Evolutionary conservation across 129 eudicot species (phyloP), one percentile per base, ranked within the genome.

Genomic region (Artemisia tridentata): DNA sequence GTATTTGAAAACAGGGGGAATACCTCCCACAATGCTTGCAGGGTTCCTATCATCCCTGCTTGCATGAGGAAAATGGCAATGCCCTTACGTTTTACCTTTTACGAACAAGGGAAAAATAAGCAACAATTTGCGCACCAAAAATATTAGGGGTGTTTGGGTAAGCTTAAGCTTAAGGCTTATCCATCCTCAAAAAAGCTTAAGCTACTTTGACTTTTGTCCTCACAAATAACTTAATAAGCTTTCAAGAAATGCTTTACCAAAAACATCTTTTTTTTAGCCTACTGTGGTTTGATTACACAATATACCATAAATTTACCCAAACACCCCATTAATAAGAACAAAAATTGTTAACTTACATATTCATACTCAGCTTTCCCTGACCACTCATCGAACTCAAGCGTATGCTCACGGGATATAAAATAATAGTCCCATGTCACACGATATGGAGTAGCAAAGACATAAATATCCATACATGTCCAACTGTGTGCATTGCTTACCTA

Each of bases 401-500:
- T 95, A 76, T 95, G 99, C 55, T 86, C 90, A 63, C 99, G 97
- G 20, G 95, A 81, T 62, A 84, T 1, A 65, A 88, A 78, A 61
- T 90, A 95, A 60, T 90, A 90, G 70, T 95, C 99, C 97, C 97
- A 90, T 21, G 96, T 90, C 68, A 88, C 99, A 72, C 99, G 99
- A 75, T 82, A 95, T 62, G 99, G 99, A 50, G 99, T 95, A 55
- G 99, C 99, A 72, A 95, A 90, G 50, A 95, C 68, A 60, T 95
- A 95, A 72, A 95, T 76, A 80, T 95, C 97, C 96, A 95, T 95
- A 78, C 99, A 95, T 50, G 97, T 95, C 95, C 91, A 95, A 71
- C 97, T 95, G 71, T 90, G 99, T 53, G 99, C 88, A 4, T 73
- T 81, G 80, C 82, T 90, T 25, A 95, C 95, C 99, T 95, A 81